Evolutionary conservation across 2,329 filamentous ascomycete genomes (phyloP).

Genomic region (Fusarium sp.): DNA sequence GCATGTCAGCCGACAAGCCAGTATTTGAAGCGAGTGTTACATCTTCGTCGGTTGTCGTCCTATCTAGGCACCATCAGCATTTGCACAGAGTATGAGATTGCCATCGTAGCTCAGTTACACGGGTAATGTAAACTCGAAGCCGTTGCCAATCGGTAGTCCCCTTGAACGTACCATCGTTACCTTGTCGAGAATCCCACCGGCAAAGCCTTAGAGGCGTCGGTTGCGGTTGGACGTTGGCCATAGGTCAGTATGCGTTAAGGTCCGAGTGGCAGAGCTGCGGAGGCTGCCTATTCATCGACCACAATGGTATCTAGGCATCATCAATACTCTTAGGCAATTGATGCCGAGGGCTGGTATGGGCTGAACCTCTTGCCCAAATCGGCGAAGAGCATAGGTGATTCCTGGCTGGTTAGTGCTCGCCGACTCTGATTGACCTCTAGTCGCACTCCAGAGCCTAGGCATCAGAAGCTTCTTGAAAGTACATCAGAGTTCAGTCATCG

Average conservation of each 20-base stretch:
- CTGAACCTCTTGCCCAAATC: neutral
- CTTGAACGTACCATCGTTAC: fast-evolving
- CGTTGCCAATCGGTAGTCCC: fast-evolving
- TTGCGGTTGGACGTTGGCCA: no score
- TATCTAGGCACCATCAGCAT: neutral
- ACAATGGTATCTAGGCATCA: neutral
- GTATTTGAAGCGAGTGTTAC: fast-evolving
- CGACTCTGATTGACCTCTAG: neutral
- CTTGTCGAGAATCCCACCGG: fast-evolving
- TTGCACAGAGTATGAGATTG: neutral
- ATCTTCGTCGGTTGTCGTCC: neutral
- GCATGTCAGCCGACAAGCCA: no score
- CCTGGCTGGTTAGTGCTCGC: neutral
- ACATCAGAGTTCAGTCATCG: no score
- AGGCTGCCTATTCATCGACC: neutral
- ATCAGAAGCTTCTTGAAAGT: neutral
- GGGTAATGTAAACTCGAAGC: neutral
- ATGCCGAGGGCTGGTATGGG: fast-evolving
- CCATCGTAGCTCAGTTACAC: no score
- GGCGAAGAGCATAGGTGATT: neutral
- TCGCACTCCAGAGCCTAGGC: neutral
- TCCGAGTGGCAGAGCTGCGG: neutral
- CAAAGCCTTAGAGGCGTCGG: neutral
- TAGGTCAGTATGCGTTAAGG: no score
- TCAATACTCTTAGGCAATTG: neutral